Conservation (phyloP, 2,329 filamentous ascomycete genomes). For the Pseudopithomyces maydicus region DNA sequence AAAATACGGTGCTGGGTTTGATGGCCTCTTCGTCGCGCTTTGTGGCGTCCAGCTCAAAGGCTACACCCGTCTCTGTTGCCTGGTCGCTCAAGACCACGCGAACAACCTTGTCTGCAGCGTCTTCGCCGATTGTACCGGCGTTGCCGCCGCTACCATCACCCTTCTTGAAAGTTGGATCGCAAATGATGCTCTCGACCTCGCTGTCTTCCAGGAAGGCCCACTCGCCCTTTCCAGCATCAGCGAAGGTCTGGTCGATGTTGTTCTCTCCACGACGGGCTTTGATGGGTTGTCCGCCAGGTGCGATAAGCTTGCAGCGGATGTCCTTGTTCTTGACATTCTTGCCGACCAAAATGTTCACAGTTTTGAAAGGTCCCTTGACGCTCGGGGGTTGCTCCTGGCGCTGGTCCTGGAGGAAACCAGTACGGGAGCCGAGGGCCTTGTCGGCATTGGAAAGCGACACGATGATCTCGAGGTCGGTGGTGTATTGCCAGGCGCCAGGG, state of each 20-base stretch:
- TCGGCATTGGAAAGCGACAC: slow-evolving; percentile 6
- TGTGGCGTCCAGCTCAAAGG: not conserved
- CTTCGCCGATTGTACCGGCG: not conserved
- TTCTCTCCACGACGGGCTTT: slow-evolving; percentile 1
- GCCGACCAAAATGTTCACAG: slow-evolving; percentile 8
- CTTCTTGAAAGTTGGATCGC: slow-evolving; percentile 4
- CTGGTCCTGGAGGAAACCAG: not conserved
- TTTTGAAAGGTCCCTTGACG: slow-evolving; percentile 4
- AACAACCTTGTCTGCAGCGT: not conserved
- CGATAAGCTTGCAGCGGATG: slow-evolving; percentile 1
- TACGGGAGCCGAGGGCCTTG: slow-evolving; percentile 5
- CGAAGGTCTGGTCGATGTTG: slow-evolving; percentile 4
- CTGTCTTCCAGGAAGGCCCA: slow-evolving; percentile 4
- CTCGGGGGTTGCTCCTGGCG: slow-evolving; percentile 4
- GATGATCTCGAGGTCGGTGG: slow-evolving; percentile 3
- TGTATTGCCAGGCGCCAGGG: slow-evolving; percentile 2
- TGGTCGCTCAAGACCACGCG: slow-evolving; percentile 1
- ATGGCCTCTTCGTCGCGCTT: slow-evolving; percentile 3
- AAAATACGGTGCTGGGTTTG: not conserved
- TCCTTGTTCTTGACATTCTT: slow-evolving; percentile 6
- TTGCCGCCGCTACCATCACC: not conserved
- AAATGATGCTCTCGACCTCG: slow-evolving; percentile 4
- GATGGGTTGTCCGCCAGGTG: not conserved
- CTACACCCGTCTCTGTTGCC: slow-evolving; percentile 1
- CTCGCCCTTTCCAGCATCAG: not conserved